Evolutionary conservation across 1,284 basidiomycete species (phyloP).

Genomic region (Irpex lacteus): DNA sequence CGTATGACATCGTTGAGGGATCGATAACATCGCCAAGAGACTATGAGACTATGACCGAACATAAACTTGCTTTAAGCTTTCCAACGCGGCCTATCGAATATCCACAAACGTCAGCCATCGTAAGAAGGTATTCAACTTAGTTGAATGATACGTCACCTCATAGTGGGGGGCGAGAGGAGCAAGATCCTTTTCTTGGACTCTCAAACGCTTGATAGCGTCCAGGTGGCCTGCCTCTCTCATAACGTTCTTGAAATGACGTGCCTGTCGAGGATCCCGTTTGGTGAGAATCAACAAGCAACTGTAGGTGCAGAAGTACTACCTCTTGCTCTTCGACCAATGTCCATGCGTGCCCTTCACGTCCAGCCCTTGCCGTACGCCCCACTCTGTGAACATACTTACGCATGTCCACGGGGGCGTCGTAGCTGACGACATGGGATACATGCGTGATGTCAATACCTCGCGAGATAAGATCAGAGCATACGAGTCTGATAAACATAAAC

Average conservation of each 20-base stretch:
- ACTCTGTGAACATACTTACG: constrained; percentile 97
- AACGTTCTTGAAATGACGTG: constrained; percentile 87
- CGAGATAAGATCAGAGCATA: constrained; percentile 95
- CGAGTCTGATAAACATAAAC: constrained; percentile 50
- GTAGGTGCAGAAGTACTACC: constrained; percentile 35
- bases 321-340: constrained; percentile 95
- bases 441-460: constrained; percentile 95
- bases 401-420: constrained; percentile 96
- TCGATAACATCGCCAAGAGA: background rate
- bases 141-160: constrained; percentile 55
- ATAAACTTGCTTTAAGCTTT: constrained; percentile 36
- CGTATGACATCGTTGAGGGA: background rate
- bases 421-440: constrained; percentile 90
- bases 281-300: background rate
- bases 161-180: constrained; percentile 58
- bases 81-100: constrained; percentile 33
- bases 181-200: constrained; percentile 66
- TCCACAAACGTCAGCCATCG: background rate
- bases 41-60: constrained; percentile 12
- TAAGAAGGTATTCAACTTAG: too few relatives aligned
- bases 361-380: constrained; percentile 92
- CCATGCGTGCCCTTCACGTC: constrained; percentile 86
- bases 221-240: constrained; percentile 76
- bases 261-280: constrained; percentile 42
- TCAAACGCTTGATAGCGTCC: constrained; percentile 68